Conservation (phyloP, 495 filamentous ascomycete genomes). For the Cenococcum geophilum region DNA sequence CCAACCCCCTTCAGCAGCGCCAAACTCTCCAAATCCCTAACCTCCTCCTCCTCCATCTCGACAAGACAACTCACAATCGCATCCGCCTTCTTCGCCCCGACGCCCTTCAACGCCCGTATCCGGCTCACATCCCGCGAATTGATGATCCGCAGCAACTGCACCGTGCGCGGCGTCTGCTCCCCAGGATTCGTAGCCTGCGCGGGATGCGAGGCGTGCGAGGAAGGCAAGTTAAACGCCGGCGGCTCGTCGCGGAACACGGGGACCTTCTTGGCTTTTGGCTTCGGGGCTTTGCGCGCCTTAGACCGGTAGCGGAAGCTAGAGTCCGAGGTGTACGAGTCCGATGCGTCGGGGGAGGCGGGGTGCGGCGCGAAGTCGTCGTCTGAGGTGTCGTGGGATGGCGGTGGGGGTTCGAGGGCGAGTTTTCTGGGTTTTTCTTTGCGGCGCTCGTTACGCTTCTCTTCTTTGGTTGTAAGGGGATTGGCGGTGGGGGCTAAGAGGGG, state of each 20-base stretch:
- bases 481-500: too few relatives aligned
- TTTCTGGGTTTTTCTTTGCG: too few relatives aligned
- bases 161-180: constrained; percentile 58
- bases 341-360: constrained; percentile 21
- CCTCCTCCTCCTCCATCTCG: constrained; percentile 44
- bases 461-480: too few relatives aligned
- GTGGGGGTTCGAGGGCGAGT: too few relatives aligned
- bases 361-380: constrained; percentile 42
- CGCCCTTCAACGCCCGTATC: constrained; percentile 63
- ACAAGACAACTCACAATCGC: constrained; percentile 54
- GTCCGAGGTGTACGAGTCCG: constrained; percentile 37
- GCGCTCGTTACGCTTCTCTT: too few relatives aligned
- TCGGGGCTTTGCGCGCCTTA: constrained; percentile 30
- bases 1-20: constrained; percentile 55
- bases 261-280: constrained; percentile 25
- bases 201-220: too few relatives aligned
- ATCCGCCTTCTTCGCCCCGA: constrained; percentile 59
- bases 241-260: constrained; percentile 34
- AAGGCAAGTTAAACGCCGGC: constrained; percentile 6
- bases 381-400: constrained; percentile 33
- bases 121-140: constrained; percentile 71
- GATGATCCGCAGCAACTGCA: constrained; percentile 70
- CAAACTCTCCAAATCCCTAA: constrained; percentile 49
- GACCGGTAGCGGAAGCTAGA: constrained; percentile 41
- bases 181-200: constrained; percentile 18